Base-by-base conservation (phyloP, 495 filamentous ascomycete genomes). In the Xylona heveae region DNA sequence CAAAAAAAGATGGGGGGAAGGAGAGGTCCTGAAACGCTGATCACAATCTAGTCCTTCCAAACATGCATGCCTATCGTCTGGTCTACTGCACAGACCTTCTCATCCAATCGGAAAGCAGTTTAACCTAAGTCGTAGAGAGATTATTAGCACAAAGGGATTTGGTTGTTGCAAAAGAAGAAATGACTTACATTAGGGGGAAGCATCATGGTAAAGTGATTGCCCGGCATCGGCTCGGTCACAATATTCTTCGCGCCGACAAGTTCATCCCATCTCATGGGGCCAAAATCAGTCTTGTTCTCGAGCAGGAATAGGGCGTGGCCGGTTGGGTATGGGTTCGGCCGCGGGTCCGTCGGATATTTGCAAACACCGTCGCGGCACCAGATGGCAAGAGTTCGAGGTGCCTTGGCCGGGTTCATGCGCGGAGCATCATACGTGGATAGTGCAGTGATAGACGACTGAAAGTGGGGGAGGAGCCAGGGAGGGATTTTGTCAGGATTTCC, bases 351-450 rank as follows among this genome's bases (percentile, higher is more conserved):
- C 0, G 71, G 70, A 18, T 65, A 58, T 28, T 71, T 65, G 58
- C 76, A 82, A 1, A 88, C 74, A 32, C 80, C 80, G 31, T 85
- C 77, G 46, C 71, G 68, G 39, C 72, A 76, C 78, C 78, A 91
- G 42, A 85, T 72, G 27, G 70, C 50, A 45, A 62, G 69, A 7
- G 74, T 73, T 33, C 69, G 68, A 4, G 77, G 71, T 34, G 62
- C 66, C 23, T 67, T 55, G 0, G 35, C 44, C 0, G 52, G 45
- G 3, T 50, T 35, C 8, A 64, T 59, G 18, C 68, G 72, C 39
- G 57, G 51, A 7, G 70, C 63, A 10, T 67, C 60, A 53, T 88
- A 91, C 26, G 68, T 72, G 37, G 71, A 71, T 17, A 88, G 55
- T 1, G 74, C 72, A 27, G 69, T 64, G 38, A 88, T 76, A 26